Conservation (phyloP, 2,329 filamentous ascomycete species). For the Plectosphaerella cucumerina region DNA sequence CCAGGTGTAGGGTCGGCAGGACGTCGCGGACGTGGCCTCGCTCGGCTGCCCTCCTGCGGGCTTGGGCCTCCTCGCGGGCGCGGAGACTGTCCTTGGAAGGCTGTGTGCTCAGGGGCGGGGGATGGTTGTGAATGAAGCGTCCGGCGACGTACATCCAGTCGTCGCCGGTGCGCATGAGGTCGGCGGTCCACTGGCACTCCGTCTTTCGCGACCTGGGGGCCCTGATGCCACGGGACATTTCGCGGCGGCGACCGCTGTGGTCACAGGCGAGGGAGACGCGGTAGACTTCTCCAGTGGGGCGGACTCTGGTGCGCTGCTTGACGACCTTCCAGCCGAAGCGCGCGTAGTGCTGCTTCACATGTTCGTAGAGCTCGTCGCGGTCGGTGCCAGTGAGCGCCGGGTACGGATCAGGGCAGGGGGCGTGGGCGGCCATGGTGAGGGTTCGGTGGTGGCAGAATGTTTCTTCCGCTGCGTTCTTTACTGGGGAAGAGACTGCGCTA, state of each 20-base stretch:
- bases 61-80: not conserved
- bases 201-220: not conserved
- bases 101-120: not conserved
- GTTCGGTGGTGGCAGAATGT: too few species aligned
- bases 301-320: not conserved
- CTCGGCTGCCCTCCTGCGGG: not conserved
- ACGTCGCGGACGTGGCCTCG: slow-evolving; percentile 36
- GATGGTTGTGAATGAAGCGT: slow-evolving; percentile 5
- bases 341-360: not conserved
- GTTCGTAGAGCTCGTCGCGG: not conserved
- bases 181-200: not conserved
- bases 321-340: slow-evolving; percentile 1
- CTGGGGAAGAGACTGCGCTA: too few species aligned
- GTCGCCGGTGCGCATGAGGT: not conserved
- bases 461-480: too few species aligned
- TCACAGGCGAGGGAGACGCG: slow-evolving; percentile 1
- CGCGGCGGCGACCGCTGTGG: not conserved
- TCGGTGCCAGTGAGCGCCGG: not conserved
- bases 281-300: slow-evolving; percentile 2
- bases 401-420: not conserved
- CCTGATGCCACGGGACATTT: not conserved
- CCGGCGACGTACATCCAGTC: slow-evolving; percentile 1
- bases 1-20: slow-evolving; percentile 38
- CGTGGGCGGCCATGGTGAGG: not conserved
- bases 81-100: not conserved